Evolutionary conservation across 345 rosid species (phyloP).

Genomic region (Luvunga scandens): DNA sequence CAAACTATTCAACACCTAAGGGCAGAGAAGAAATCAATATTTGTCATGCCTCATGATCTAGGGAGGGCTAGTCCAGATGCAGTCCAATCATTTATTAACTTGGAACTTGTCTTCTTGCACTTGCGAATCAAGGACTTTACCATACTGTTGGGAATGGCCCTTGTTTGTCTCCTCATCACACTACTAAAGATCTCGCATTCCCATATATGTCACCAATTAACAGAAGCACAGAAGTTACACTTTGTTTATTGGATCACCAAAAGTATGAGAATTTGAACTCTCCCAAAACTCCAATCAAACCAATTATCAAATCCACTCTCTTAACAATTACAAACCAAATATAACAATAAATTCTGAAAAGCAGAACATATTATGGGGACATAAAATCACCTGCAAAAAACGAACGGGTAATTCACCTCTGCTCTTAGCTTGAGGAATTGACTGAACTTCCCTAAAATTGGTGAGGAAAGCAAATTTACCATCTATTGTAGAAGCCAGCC

Average conservation of each 20-base stretch:
- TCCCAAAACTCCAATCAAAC: not conserved
- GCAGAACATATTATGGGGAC: no score
- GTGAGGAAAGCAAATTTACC: conserved; percentile 75
- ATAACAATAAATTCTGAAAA: not conserved
- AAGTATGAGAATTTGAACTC: not conserved
- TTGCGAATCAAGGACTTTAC: not conserved
- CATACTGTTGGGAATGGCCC: not conserved
- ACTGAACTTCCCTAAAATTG: conserved; percentile 50
- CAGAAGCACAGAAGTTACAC: not conserved
- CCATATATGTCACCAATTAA: no score
- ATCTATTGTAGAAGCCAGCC: conserved; percentile 61
- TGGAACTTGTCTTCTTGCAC: not conserved
- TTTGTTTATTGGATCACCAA: not conserved
- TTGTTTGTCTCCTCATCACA: not conserved
- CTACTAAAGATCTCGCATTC: not conserved
- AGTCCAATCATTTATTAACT: not conserved
- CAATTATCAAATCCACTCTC: not conserved
- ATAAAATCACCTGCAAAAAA: conserved; percentile 48
- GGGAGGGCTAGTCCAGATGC: not conserved
- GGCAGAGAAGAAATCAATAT: not conserved
- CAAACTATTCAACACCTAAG: not conserved
- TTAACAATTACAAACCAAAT: not conserved
- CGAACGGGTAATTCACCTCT: conserved; percentile 75
- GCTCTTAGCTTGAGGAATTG: conserved; percentile 38
- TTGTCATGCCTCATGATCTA: not conserved